phyloP scores from a whole-genome alignment of 371 early-diverging fungal genomes.

The Smittium culicis region DNA sequence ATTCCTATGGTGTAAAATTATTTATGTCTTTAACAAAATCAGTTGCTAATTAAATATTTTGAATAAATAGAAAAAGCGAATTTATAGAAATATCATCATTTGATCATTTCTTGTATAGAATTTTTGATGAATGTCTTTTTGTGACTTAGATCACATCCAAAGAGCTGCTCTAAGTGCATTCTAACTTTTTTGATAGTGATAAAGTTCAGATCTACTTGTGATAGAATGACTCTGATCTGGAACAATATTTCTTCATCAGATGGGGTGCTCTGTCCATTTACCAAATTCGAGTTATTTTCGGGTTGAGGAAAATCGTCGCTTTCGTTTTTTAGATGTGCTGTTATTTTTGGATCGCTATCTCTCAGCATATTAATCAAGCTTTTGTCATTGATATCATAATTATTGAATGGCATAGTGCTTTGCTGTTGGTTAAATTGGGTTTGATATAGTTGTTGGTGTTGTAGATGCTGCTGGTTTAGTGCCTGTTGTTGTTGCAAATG shows the following conservation, averaged over 20 bases:
- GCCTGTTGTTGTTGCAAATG: constrained; percentile 5
- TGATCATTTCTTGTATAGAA: constrained; percentile 35
- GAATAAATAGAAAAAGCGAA: not conserved
- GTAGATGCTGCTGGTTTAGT: constrained; percentile 1
- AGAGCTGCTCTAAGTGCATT: constrained; percentile 53
- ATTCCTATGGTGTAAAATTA: not conserved
- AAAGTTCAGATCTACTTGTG: constrained; percentile 62
- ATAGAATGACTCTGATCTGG: constrained; percentile 66
- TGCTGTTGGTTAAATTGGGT: not conserved
- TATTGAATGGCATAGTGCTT: not conserved
- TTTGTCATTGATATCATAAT: not conserved
- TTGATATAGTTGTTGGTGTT: not conserved
- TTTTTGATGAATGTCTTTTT: constrained; percentile 70
- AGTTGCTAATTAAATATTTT: not conserved
- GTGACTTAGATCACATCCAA: constrained; percentile 56
- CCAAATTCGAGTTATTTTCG: too few relatives aligned
- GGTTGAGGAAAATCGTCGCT: too few relatives aligned
- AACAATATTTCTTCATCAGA: constrained; percentile 66
- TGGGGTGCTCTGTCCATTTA: too few relatives aligned
- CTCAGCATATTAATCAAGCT: not conserved
- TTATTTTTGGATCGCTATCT: not conserved
- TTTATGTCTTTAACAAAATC: too few relatives aligned
- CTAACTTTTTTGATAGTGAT: constrained; percentile 77
- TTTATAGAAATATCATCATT: not conserved
- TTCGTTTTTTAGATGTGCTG: too few relatives aligned